Percentiles rank a stretch among this genome's conserved stretches.
Conservation (phyloP, 1,139 yeast species). For the Saccharomyces uvarum region DNA sequence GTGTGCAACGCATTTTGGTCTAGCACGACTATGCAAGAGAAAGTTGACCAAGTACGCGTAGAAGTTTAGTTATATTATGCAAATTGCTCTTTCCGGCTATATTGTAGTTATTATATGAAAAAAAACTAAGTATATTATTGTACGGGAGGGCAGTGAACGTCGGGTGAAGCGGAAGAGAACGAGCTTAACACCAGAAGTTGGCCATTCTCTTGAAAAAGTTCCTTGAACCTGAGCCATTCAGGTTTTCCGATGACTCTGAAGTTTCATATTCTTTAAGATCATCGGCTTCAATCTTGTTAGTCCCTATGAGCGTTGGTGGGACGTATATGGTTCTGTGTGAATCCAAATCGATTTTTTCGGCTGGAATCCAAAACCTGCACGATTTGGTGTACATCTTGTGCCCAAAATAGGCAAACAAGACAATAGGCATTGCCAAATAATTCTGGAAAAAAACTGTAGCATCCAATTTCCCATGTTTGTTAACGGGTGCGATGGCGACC, state of each 20-base stretch:
- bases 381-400: slow-evolving; percentile 45
- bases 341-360: slow-evolving; percentile 45
- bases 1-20: too few species aligned
- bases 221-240: not conserved
- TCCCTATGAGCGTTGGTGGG: slow-evolving; percentile 28
- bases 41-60: too few species aligned
- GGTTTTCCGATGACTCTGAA: not conserved
- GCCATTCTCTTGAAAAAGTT: not conserved
- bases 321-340: slow-evolving; percentile 51
- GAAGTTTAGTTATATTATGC: not conserved
- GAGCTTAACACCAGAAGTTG: not conserved
- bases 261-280: not conserved
- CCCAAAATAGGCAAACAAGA: slow-evolving; percentile 41
- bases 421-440: slow-evolving; percentile 49
- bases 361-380: slow-evolving; percentile 37
- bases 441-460: slow-evolving; percentile 47
- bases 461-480: slow-evolving; percentile 37
- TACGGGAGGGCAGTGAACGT: not conserved
- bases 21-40: too few species aligned
- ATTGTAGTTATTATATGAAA: not conserved
- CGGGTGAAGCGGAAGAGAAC: not conserved
- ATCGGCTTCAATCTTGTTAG: not conserved
- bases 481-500: slow-evolving; percentile 64
- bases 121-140: not conserved
- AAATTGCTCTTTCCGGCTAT: not conserved